Evolutionary conservation across 768 basidiomycete genomes (phyloP), one percentile per base, ranked within the genome.

Genomic region (Phlegmacium glaucopus): DNA sequence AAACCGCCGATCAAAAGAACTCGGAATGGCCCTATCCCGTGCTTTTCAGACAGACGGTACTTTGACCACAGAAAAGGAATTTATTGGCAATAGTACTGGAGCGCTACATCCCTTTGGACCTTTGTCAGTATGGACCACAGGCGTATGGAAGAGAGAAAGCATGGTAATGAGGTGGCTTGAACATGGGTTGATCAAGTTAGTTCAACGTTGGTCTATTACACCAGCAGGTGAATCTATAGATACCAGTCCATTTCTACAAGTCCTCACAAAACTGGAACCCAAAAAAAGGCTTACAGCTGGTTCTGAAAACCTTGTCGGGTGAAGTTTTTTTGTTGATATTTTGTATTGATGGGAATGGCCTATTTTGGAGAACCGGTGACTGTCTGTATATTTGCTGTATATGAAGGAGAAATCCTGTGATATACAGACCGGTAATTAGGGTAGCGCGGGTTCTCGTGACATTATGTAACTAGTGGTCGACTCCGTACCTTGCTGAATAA

Each of bases 51-150:
- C 62, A 28, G 53, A 54, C 22, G 63, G 59, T 11, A 59, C 61
- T 6, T 39, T 59, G 15, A 55, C 45, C 37, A 59, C 58, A 28
- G 67, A 68, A 48, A 59, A 57, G 18, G 59, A 55, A 16, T 43
- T 51, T 37, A 39, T 40, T 48, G 49, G 50, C 42, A 35, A 22
- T 6, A 16, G 39, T 29, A 32, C 16, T 8, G 12, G 16, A 10
- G 27, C 26, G 44, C 42, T 18, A 25, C 43, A n/a, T 5, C 50
- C 58, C 1, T 44, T 47, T 18, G 83, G 82, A 0, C 84, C 87
- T 5, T 60, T 90, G 41, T 74, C 83, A 0, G 69, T 90, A 27
- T 87, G 80, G 83, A 89, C 87, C 27, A 80, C 74, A 0, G 79
- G 78, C 1, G 75, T 89, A 4, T 90, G 87, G 87, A 50, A 82